Evolutionary conservation across 805 yeast species (phyloP), one percentile per base, ranked within the genome.

Genomic region (Spathaspora hagerdaliae): DNA sequence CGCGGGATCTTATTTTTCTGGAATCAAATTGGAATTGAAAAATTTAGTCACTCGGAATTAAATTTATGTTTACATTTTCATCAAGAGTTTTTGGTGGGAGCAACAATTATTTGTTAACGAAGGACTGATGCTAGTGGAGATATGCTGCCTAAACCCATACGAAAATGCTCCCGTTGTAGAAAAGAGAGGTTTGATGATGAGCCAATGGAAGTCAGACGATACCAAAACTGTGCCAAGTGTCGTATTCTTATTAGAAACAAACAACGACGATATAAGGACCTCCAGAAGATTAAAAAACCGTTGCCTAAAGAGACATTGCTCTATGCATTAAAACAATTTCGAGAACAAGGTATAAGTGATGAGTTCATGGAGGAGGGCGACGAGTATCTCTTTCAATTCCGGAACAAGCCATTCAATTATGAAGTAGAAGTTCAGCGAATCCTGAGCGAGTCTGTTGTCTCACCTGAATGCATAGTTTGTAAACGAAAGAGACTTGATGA

Each of bases 381-480:
- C 24, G 51, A 48, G 13, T 48, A 45, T 34, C 45, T 48, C 29
- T 34, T 44, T 31, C 39, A 44, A 31, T 48, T 39, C 36, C 51
- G 45, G 33, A 48, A 48, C 13, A 45, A 48, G 15, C 51, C 51
- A 31, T 48, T 48, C 31, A 48, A 45, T 35, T 48, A 48, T 38
- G 44, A 46, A 12, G 42, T 19, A 7, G 51, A 48, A 38, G 38
- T 48, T 13, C 32, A 35, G 31, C 36, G 42, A 38, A 44, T 48
- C 1, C 24, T 45, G 11, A 45, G 34, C 24, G 24, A 19, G 24
- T 19, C 24, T 19, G 24, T 19, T 19, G 4, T 19, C 24, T n/a
- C n/a, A n/a, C n/a, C n/a, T n/a, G n/a, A 65, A 50, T 78, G 82
- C 55, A 79, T 82, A 56, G 75, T 82, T 54, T 78, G 82, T 63